Percentiles rank a stretch among this genome's conserved stretches.
Evolutionary conservation across 176 grass and related monocot species (phyloP).

Genomic region (Aechmea fasciata): DNA sequence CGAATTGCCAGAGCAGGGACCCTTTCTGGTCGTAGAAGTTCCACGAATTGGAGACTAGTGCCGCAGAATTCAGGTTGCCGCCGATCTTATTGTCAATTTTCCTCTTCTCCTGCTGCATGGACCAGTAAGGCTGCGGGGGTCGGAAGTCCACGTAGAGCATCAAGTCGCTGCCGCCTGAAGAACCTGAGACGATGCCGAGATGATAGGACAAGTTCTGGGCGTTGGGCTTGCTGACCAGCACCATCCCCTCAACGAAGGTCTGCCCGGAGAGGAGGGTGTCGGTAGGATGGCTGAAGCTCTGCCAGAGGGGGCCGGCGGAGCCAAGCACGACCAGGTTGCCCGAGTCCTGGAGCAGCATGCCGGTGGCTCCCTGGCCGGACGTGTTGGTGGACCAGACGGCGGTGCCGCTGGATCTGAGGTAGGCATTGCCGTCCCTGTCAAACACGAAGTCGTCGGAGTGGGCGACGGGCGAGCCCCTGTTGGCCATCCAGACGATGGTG

Average conservation of each 20-base stretch:
- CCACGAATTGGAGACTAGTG: conserved; percentile 53
- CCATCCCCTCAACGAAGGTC: conserved; percentile 56
- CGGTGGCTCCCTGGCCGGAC: conserved; percentile 29
- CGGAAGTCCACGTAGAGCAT: conserved; percentile 50
- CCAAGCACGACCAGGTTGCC: conserved; percentile 73
- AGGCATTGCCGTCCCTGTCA: conserved; percentile 51
- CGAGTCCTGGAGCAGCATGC: conserved; percentile 57
- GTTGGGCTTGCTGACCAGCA: conserved; percentile 39
- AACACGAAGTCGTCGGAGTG: conserved; percentile 64
- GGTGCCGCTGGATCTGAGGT: conserved; percentile 46
- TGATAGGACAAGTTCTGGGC: conserved; percentile 45
- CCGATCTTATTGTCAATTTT: conserved; percentile 34
- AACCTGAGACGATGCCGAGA: conserved; percentile 55
- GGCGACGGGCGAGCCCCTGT: conserved; percentile 37
- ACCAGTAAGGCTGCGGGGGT: conserved; percentile 73
- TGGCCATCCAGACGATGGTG: conserved; percentile 65
- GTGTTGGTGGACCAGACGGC: conserved; percentile 55
- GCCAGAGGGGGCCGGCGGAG: conserved; percentile 57
- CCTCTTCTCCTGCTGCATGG: conserved; percentile 40
- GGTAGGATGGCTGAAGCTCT: conserved; percentile 83
- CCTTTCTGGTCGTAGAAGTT: conserved; percentile 55
- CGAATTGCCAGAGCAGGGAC: conserved; percentile 38
- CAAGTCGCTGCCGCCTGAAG: conserved; percentile 21
- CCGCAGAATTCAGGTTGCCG: conserved; percentile 46
- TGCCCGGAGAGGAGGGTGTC: conserved; percentile 73